A percentile compares a stretch with the other conserved stretches of the same genome.
Evolutionary conservation across 768 basidiomycete genomes (phyloP).

Genomic region (Termitomyces titanicus): DNA sequence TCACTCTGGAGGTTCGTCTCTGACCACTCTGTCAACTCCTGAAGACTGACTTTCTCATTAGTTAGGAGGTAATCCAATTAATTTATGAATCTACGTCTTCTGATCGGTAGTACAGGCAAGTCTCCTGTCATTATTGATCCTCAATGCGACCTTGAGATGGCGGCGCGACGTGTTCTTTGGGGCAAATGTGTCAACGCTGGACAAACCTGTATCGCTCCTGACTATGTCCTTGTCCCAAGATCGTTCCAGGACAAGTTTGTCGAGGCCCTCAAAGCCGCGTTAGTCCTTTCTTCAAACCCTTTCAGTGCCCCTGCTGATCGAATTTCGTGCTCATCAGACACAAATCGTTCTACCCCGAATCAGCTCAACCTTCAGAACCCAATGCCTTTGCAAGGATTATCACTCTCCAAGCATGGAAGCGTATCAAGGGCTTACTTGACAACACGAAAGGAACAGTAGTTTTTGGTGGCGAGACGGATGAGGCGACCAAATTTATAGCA

Average conservation of each 20-base stretch:
- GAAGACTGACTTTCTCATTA: conserved; percentile 17
- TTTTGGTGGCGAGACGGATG: conserved; percentile 60
- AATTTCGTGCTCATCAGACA: conserved; percentile 30
- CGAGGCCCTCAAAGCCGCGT: conserved; percentile 40
- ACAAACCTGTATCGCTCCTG: conserved; percentile 68
- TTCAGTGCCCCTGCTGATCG: background rate
- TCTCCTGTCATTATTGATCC: conserved; percentile 75
- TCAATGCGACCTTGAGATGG: conserved; percentile 56
- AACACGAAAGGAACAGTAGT: conserved; percentile 62
- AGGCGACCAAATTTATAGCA: conserved; percentile 57
- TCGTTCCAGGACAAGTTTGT: conserved; percentile 44
- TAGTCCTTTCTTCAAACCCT: conserved; percentile 5
- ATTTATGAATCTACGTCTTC: background rate
- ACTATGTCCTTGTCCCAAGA: conserved; percentile 48
- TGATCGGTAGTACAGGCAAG: conserved; percentile 41
- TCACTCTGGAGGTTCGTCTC: conserved; percentile 40
- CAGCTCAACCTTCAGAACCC: conserved; percentile 37
- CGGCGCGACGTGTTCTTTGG: conserved; percentile 76
- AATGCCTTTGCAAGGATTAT: conserved; percentile 52
- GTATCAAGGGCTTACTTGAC: conserved; percentile 61
- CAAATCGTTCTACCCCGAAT: conserved; percentile 53
- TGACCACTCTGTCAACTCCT: background rate
- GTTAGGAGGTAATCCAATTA: conserved; percentile 39
- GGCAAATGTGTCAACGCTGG: conserved; percentile 79
- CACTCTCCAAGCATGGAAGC: conserved; percentile 47